These are phyloP conservation scores for Scleroderma bovista DNA, from an alignment of 768 basidiomycete species.

Conservation along the genomic window DNA sequence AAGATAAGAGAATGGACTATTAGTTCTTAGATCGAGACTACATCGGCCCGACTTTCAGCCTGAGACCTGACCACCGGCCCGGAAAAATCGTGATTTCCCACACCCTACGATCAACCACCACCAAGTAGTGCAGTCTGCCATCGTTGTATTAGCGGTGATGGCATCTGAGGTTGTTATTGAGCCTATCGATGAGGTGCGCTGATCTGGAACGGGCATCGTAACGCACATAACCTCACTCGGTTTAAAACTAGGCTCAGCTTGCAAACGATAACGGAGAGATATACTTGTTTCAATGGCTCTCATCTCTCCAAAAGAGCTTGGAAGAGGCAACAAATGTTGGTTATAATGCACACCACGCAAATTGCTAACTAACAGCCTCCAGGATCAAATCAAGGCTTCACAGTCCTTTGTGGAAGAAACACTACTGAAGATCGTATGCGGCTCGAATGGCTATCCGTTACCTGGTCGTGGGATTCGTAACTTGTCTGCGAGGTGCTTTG, in stretches of 20 bases:
- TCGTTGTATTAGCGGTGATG: constrained; percentile 10
- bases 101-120: too few relatives aligned
- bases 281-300: constrained; percentile 82
- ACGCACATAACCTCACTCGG: neutral
- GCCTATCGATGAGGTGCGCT: constrained; percentile 28
- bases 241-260: constrained; percentile 50
- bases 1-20: too few relatives aligned
- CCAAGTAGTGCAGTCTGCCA: too few relatives aligned
- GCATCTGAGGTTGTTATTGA: constrained; percentile 20
- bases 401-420: constrained; percentile 60
- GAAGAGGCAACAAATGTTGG: constrained; percentile 48
- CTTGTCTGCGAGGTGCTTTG: constrained; percentile 70
- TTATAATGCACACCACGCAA: constrained; percentile 2
- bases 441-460: constrained; percentile 60
- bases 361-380: constrained; percentile 2
- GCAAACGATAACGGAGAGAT: constrained; percentile 74
- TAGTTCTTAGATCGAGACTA: too few relatives aligned
- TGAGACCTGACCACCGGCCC: too few relatives aligned
- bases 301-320: constrained; percentile 55
- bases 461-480: constrained; percentile 87
- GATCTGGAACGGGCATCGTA: neutral
- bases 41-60: too few relatives aligned
- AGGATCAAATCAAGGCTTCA: constrained; percentile 63
- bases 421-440: constrained; percentile 63
- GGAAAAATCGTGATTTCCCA: too few relatives aligned